Base-by-base conservation (phyloP, 1,284 basidiomycete species). In the Irpex sp. region DNA sequence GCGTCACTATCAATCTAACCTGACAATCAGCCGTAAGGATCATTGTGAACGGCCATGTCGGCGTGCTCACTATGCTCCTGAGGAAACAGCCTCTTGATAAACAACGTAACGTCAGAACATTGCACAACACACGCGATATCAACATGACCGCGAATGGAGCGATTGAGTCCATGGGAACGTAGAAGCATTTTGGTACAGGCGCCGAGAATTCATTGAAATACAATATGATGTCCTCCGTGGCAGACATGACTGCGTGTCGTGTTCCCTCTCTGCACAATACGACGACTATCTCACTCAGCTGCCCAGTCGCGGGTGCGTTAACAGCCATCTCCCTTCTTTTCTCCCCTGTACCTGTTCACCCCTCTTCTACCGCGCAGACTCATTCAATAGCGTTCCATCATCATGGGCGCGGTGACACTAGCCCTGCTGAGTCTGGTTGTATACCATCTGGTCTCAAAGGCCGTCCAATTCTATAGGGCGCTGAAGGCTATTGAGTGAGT, bases 401-500 rank as follows among this genome's bases (percentile, higher is more conserved):
- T 17, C 7, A 60, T 51, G 47, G 48, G 47, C 17, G 47, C 58
- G 34, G 31, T 34, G 34, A 31, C 47, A 36, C 8, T 49, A 47
- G 58, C 26, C 11, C 48, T 51, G 21, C 48, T 36, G 11, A 26
- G 58, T 51, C 58, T 48, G 19, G 15, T 52, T 1, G 47, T 37
- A 26, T 60, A 60, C 34, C 48, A 60, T 31, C 47, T 34, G 26
- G 31, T 37, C 44, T 51, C 58, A 7, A 31, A 37, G 11, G 34
- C n/a, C 17, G 37, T 61, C 9, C 51, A 17, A 36, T 44, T 55
- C 51, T 21, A 52, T 31, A 40, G 7, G 52, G 49, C 34, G 49
- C 52, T 61, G 49, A 52, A 11, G 17, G 38, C 19, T 6, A 61
- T 61, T 31, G 21, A 31, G 59, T 61, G 59, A 47, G 59, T n/a